Conservation (phyloP, 73 alveolate genomes). For the Paramecium sexaurelia region DNA sequence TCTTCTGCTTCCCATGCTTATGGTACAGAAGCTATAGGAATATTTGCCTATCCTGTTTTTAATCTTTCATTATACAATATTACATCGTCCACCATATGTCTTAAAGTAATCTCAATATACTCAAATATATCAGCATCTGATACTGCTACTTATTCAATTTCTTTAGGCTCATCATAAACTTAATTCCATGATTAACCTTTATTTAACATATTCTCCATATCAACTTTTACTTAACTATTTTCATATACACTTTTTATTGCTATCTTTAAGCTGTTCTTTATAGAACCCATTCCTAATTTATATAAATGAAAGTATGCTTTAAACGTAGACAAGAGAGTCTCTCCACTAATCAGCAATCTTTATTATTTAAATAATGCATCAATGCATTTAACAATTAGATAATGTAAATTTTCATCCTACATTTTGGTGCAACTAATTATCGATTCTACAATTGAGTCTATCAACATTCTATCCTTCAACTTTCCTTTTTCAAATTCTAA, state of each 20-base stretch:
- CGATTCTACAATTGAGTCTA: slow-evolving; percentile 84
- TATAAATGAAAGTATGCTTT: neutral
- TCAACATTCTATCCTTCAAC: slow-evolving; percentile 63
- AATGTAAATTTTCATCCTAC: slow-evolving; percentile 78
- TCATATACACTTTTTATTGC: neutral
- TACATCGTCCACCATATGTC: slow-evolving; percentile 65
- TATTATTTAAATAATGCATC: neutral
- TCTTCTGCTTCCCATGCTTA: slow-evolving; percentile 71
- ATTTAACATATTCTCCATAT: neutral
- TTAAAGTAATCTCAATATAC: neutral
- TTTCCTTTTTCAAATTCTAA: neutral
- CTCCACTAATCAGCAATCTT: slow-evolving; percentile 1
- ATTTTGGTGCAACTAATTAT: slow-evolving; percentile 77
- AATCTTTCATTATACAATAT: neutral
- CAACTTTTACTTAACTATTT: neutral
- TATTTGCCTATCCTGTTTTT: neutral
- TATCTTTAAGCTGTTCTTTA: neutral
- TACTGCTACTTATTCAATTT: slow-evolving; percentile 49
- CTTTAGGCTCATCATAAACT: slow-evolving; percentile 13
- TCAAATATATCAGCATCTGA: slow-evolving; percentile 1
- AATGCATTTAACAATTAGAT: neutral
- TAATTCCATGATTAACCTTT: slow-evolving; percentile 43
- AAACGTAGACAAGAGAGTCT: neutral
- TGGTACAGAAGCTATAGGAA: slow-evolving; percentile 61
- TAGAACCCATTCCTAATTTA: slow-evolving; percentile 21